Percentiles rank a stretch among this genome's conserved stretches.
phyloP scores from a whole-genome alignment of 2,329 filamentous ascomycete genomes.

The Trichoderma citrinoviride region DNA sequence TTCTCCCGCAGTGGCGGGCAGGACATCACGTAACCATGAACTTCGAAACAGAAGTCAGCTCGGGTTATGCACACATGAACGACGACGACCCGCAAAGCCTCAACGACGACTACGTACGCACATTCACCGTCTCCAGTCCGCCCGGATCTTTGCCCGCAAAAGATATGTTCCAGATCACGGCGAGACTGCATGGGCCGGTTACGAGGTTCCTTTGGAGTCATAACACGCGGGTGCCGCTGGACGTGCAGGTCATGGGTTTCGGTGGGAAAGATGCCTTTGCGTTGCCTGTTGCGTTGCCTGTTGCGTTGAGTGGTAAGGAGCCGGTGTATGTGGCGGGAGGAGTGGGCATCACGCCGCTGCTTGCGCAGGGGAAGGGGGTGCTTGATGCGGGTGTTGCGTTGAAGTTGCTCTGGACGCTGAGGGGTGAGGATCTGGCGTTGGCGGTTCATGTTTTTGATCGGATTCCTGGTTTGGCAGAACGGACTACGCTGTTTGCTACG shows the following conservation, averaged over 20 bases:
- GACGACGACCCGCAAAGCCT: constrained; percentile 75
- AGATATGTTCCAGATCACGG: constrained; percentile 67
- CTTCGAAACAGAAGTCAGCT: constrained; percentile 65
- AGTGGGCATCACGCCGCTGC: constrained; percentile 77
- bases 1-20: constrained; percentile 51
- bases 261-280: constrained; percentile 57
- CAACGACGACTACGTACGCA: constrained; percentile 82
- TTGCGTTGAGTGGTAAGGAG: constrained; percentile 26
- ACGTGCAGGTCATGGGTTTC: constrained; percentile 69
- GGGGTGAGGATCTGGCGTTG: constrained; percentile 59
- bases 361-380: constrained; percentile 60
- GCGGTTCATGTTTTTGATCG: constrained; percentile 57
- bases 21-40: constrained; percentile 79
- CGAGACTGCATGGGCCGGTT: constrained; percentile 64
- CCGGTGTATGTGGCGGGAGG: constrained; percentile 70
- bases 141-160: constrained; percentile 37
- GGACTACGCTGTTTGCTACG: constrained; percentile 65
- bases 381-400: constrained; percentile 45
- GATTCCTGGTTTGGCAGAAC: constrained; percentile 49
- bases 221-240: constrained; percentile 52
- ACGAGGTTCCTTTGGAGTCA: constrained; percentile 64
- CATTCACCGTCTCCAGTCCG: constrained; percentile 73
- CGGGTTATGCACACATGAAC: constrained; percentile 79
- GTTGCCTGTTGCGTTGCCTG: constrained; percentile 28
- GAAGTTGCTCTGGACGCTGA: constrained; percentile 66